Evolutionary conservation across 495 filamentous ascomycete genomes (phyloP), one percentile per base, ranked within the genome.

Genomic region (Annulohypoxylon maeteangense): DNA sequence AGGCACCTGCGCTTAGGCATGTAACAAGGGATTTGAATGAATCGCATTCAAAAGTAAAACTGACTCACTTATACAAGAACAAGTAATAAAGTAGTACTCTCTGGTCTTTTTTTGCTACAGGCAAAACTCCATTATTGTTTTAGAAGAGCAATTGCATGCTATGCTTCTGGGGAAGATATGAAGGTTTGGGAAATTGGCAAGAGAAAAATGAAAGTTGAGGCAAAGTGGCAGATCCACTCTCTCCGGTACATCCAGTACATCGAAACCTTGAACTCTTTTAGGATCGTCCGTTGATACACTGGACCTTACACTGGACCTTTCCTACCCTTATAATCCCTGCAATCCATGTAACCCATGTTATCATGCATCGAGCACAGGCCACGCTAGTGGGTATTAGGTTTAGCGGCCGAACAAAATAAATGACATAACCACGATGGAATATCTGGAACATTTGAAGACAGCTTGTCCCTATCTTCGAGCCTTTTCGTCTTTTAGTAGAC

Each of bases 21-120:
- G 8, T 36, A 62, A 34, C 50, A 59, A 59, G 58, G 47, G 40
- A 18, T 62, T 22, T 8, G 38, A 57, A 27, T 48, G 14, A 54
- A 58, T 57, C 62, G 59, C 45, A 62, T 42, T 10, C 10, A 25
- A 60, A 61, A 40, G 29, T 47, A 8, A 59, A 63, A 32, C 47
- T 29, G 38, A 74, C 74, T 71, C 47, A 76, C 74, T 70, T 76
- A 70, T 74, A 76, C 71, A 76, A 71, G 65, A 72, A 71, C 67
- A 69, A 58, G 22, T 69, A 71, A 47, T 57, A 71, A 73, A 71
- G 48, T 64, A 40, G 53, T 60, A 70, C 64, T n/a, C 18, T 59
- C 22, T 54, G 54, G 34, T 68, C 36, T 44, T 44, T 42, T 67
- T 47, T 65, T 38, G 54, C 34, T 73, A 73, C 65, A 73, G 38